Conservation (phyloP, 345 rosid species). For the Hibiscus syriacus region DNA sequence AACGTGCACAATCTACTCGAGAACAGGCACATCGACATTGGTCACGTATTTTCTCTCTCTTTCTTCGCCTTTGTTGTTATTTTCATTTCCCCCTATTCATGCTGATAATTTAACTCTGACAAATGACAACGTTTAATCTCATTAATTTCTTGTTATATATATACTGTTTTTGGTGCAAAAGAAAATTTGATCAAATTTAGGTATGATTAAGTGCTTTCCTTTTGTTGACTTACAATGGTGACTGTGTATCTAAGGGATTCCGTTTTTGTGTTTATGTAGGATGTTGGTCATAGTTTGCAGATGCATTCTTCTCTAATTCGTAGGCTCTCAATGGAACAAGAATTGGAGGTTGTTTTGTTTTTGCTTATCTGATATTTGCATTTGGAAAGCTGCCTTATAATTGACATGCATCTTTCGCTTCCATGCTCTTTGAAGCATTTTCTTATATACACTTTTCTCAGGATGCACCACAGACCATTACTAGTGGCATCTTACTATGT, state of each 20-base stretch:
- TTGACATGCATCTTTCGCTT: neutral
- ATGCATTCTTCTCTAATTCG: slow-evolving; percentile 76
- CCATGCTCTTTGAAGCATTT: neutral
- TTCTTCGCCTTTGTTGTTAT: neutral
- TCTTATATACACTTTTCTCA: neutral
- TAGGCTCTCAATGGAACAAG: slow-evolving; percentile 65
- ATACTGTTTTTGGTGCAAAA: neutral
- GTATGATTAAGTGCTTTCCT: neutral
- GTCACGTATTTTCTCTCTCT: slow-evolving; percentile 34
- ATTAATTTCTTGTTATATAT: neutral
- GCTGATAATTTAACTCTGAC: neutral
- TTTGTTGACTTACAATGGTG: neutral
- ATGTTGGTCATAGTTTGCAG: slow-evolving; percentile 49
- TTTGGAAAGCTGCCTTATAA: neutral
- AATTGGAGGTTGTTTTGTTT: slow-evolving; percentile 53
- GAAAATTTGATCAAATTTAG: neutral
- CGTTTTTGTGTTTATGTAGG: slow-evolving; percentile 35
- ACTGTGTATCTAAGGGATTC: neutral
- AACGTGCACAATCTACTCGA: slow-evolving; percentile 51
- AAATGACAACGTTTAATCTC: no score
- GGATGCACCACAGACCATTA: neutral
- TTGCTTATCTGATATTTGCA: neutral
- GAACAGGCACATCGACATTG: slow-evolving; percentile 34
- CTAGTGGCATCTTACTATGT: neutral
- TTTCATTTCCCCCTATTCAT: neutral